Conservation (phyloP, 1,284 basidiomycete genomes). For the Melanopsichium pennsylvanicum region DNA sequence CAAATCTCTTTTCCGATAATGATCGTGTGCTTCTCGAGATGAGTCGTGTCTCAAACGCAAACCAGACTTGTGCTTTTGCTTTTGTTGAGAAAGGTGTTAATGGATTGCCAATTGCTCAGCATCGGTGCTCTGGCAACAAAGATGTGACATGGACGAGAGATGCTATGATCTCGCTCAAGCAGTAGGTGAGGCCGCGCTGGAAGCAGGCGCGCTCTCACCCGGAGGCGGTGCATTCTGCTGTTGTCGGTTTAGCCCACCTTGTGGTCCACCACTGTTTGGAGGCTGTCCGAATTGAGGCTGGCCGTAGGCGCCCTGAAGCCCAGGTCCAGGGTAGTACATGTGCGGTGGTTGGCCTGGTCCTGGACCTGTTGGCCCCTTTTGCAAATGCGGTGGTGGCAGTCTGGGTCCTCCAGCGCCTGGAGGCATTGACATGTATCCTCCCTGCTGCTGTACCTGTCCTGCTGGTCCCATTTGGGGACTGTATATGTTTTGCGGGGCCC, state of each 20-base stretch:
- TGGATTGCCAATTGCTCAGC: too few species aligned
- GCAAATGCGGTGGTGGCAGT: constrained; percentile 40
- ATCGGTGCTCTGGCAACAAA: too few species aligned
- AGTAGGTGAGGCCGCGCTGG: constrained; percentile 35
- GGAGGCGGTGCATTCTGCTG: too few species aligned
- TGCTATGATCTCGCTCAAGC: constrained; percentile 5
- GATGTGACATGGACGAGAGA: not conserved
- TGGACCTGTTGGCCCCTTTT: constrained; percentile 20
- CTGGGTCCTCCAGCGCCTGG: constrained; percentile 35
- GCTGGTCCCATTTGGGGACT: constrained; percentile 56
- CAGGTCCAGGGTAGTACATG: constrained; percentile 33
- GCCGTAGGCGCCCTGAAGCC: too few species aligned
- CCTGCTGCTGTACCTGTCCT: constrained; percentile 46
- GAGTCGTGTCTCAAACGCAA: too few species aligned
- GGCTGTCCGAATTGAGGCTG: constrained; percentile 27
- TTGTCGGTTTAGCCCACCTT: too few species aligned
- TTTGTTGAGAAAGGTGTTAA: too few species aligned
- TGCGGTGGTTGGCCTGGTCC: constrained; percentile 23
- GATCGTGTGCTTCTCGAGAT: too few species aligned
- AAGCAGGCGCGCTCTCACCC: constrained; percentile 21
- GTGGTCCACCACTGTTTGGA: constrained; percentile 9
- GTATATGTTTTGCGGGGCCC: constrained; percentile 50
- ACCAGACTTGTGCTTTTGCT: too few species aligned
- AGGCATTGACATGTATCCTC: constrained; percentile 48
- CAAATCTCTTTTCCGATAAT: too few species aligned